phyloP scores from a whole-genome alignment of 2,329 filamentous ascomycete genomes.

The Scytalidium sp. region DNA sequence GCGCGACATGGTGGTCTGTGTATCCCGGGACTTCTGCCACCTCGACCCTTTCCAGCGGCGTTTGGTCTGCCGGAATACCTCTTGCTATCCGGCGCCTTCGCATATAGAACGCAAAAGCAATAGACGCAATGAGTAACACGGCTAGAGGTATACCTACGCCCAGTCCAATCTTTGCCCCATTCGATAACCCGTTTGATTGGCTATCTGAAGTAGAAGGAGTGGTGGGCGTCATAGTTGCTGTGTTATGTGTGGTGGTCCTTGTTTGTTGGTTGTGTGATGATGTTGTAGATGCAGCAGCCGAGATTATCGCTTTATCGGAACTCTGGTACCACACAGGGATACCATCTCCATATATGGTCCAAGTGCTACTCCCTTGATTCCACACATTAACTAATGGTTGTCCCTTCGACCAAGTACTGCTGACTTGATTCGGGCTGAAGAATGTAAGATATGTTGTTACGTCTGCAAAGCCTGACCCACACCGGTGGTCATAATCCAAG shows the following conservation, averaged over 20 bases:
- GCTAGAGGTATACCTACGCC: background rate
- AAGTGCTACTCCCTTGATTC: background rate
- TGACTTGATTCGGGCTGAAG: background rate
- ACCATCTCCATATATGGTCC: constrained; percentile 2
- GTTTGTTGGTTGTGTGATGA: background rate
- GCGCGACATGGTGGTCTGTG: background rate
- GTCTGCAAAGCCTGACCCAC: background rate
- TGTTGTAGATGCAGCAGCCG: background rate
- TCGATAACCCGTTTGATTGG: background rate
- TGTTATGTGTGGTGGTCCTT: background rate
- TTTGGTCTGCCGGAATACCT: background rate
- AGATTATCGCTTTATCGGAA: constrained; percentile 1
- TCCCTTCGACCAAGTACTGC: constrained; percentile 3
- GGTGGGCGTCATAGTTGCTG: background rate
- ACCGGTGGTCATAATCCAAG: background rate
- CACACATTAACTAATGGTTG: background rate
- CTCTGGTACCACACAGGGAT: constrained; percentile 5
- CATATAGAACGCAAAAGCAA: background rate
- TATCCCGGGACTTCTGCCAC: background rate
- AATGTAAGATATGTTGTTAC: background rate
- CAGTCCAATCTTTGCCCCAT: background rate
- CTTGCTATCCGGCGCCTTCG: background rate
- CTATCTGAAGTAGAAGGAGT: background rate
- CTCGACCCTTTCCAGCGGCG: background rate
- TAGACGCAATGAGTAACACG: background rate